Evolutionary conservation across 1,284 basidiomycete genomes (phyloP).

Genomic region (Marasmius fiardii): DNA sequence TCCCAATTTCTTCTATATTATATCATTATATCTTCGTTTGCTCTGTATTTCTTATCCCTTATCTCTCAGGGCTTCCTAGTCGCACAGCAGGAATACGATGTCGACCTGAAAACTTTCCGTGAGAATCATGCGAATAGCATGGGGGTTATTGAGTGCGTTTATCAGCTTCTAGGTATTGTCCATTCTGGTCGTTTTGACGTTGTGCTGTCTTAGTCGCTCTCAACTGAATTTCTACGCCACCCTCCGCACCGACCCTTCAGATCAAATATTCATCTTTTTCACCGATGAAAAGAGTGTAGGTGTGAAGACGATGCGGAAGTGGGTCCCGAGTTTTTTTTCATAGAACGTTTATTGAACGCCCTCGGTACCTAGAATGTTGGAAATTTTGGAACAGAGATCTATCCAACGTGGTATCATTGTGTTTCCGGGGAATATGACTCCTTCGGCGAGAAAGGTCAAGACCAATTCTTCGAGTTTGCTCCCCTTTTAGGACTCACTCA

Average conservation of each 20-base stretch:
- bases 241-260: conserved; percentile 59
- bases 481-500: conserved; percentile 6
- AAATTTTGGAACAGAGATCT: conserved; percentile 85
- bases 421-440: conserved; percentile 95
- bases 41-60: not conserved
- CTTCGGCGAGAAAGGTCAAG: conserved; percentile 88
- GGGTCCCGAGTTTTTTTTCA: conserved; percentile 28
- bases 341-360: conserved; percentile 5
- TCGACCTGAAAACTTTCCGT: conserved; percentile 79
- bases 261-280: conserved; percentile 95
- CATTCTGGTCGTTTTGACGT: conserved; percentile 1
- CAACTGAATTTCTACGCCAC: conserved; percentile 88
- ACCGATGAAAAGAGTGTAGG: conserved; percentile 90
- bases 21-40: not conserved
- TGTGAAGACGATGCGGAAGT: conserved; percentile 96
- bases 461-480: not conserved
- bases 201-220: conserved; percentile 57
- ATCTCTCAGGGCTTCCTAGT: conserved; percentile 81
- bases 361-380: conserved; percentile 63
- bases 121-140: conserved; percentile 59
- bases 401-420: conserved; percentile 94
- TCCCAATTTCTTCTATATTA: not conserved
- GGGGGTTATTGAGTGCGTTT: conserved; percentile 62
- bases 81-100: conserved; percentile 86
- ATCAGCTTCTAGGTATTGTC: conserved; percentile 1